phyloP scores from a whole-genome alignment of 1,284 basidiomycete genomes.

The Mycena sp. region DNA sequence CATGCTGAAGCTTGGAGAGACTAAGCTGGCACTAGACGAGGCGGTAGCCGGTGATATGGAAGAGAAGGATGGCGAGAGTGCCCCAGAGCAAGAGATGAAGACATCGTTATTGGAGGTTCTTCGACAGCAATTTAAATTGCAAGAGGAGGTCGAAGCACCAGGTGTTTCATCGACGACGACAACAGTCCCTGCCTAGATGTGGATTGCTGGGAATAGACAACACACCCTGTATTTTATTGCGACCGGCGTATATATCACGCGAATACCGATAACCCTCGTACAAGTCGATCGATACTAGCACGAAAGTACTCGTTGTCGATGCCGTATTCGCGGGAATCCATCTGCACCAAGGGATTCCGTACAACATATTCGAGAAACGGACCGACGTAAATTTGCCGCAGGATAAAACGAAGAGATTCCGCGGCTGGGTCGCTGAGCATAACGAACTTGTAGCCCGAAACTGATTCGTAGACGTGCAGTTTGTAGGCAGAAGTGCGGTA shows the following conservation, averaged over 20 bases:
- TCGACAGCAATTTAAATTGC: conserved; percentile 62
- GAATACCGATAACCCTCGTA: conserved; percentile 73
- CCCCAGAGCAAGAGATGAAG: conserved; percentile 83
- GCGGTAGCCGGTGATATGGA: conserved; percentile 85
- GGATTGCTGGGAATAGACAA: conserved; percentile 13
- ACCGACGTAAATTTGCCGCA: conserved; percentile 92
- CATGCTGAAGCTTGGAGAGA: conserved; percentile 89
- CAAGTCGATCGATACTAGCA: conserved; percentile 80
- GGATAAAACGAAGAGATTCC: conserved; percentile 84
- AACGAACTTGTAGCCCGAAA: conserved; percentile 95
- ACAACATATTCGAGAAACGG: conserved; percentile 96
- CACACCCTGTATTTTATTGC: conserved; percentile 20
- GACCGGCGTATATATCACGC: conserved; percentile 43
- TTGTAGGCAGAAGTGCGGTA: conserved; percentile 95
- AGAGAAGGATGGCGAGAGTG: conserved; percentile 62
- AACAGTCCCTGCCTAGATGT: conserved; percentile 14
- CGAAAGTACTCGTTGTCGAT: conserved; percentile 95
- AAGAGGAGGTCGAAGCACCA: conserved; percentile 1
- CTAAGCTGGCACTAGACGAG: conserved; percentile 91
- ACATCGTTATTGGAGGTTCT: conserved; percentile 83
- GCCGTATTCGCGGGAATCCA: conserved; percentile 84
- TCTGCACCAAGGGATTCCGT: conserved; percentile 85
- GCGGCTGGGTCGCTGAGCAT: conserved; percentile 90
- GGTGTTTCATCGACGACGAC: background rate
- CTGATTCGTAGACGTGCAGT: conserved; percentile 92